Evolutionary conservation across 2,329 filamentous ascomycete species (phyloP).

Genomic region (Tolypocladium capitatum): DNA sequence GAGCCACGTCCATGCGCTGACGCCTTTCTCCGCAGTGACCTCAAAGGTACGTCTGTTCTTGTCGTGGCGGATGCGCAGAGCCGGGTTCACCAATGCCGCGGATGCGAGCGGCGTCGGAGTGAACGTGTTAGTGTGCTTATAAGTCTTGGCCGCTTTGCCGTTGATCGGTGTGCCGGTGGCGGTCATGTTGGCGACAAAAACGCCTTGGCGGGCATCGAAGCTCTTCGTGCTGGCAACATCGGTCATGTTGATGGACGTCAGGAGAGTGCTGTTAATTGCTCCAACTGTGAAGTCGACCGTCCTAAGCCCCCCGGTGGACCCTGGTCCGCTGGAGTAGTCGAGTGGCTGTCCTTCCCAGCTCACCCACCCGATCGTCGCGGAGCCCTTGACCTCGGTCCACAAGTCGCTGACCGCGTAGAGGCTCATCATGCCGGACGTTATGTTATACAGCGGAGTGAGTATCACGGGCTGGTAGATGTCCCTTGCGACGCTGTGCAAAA

Average conservation of each 20-base stretch:
- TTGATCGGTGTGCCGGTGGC: conserved; percentile 2
- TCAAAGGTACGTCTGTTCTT: neutral
- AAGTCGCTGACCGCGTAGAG: conserved; percentile 20
- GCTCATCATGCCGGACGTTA: conserved; percentile 32
- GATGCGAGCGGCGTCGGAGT: conserved; percentile 1
- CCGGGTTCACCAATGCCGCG: neutral
- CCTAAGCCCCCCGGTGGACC: neutral
- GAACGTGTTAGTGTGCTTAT: conserved; percentile 1
- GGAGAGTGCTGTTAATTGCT: conserved; percentile 3
- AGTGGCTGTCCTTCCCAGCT: conserved; percentile 1
- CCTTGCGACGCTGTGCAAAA: conserved; percentile 43
- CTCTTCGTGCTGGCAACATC: neutral
- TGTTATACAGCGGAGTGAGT: conserved; percentile 42
- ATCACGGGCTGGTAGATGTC: conserved; percentile 47
- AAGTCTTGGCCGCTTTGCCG: neutral
- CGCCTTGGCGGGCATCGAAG: neutral
- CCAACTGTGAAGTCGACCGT: conserved; percentile 1
- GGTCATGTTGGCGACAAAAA: conserved; percentile 2
- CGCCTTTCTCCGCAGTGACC: neutral
- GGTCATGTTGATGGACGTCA: conserved; percentile 2
- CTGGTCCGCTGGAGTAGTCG: neutral
- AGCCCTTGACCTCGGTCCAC: neutral
- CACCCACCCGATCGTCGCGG: conserved; percentile 2
- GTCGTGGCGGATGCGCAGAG: neutral
- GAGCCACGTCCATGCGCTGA: conserved; percentile 4